Evolutionary conservation across 257 asterid species (phyloP), one percentile per base, ranked within the genome.

Genomic region (Salvia rosmarinus): DNA sequence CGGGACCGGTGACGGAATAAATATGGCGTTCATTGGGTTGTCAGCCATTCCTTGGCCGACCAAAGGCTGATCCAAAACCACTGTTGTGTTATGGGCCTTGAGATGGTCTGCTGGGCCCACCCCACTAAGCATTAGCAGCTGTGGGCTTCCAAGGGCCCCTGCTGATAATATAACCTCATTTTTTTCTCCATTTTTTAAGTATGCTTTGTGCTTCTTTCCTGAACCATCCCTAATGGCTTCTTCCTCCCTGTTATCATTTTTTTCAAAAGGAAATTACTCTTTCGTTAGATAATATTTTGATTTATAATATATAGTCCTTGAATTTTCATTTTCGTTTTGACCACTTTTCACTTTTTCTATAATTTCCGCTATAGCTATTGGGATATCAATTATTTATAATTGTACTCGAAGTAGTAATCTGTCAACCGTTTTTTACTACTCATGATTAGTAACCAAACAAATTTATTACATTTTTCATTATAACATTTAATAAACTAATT

Each of bases 61-160:
- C 10, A 71, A 68, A 9, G 96, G 96, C 70, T 85, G 96, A 75
- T 86, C 88, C 73, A 89, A 44, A n/a, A 91, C 82, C 0, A 88
- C 62, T 0, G 79, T 55, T 6, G 88, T 86, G 14, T 88, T 85
- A 59, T 81, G 90, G 77, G 87, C 84, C 73, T 75, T 80, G 2
- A 94, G 83, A 4, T 94, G 96, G 0, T 60, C 77, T 13, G 32
- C 6, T 51, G 96, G 96, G 75, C 97, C 98, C 23, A 94, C 14
- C 0, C 98, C 96, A 58, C 98, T 94, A 57, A 94, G 69, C 96
- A 94, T 89, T 52, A 94, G 51, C 32, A 89, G 34, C 17, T 94
- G 98, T 74, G 98, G 98, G 92, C 98, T 94, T 50, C 97, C 97
- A 21, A 94, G 78, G 3, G 96, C 96, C 63, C 99, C 99, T 2